Percentiles rank a stretch among this genome's conserved stretches.
Evolutionary conservation across 257 asterid species (phyloP).

Genomic region (Ballota nigra): DNA sequence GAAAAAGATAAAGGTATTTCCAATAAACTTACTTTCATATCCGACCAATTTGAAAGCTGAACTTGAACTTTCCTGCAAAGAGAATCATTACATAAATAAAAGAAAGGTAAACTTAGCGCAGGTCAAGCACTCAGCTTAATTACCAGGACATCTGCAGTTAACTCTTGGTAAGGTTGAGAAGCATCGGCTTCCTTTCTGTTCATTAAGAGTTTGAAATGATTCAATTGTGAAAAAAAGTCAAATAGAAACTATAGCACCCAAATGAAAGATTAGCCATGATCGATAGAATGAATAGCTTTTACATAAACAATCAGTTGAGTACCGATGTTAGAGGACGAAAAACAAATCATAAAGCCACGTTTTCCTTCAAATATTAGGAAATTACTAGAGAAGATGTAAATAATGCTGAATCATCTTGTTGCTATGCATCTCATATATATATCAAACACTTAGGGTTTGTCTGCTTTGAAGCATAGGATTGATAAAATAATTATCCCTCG

Average conservation of each 20-base stretch:
- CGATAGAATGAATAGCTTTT: background rate
- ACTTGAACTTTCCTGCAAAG: slow-evolving; percentile 47
- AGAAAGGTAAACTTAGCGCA: slow-evolving; percentile 1
- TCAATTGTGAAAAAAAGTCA: background rate
- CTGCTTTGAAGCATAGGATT: too few species aligned
- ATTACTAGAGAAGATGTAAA: background rate
- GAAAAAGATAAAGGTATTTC: background rate
- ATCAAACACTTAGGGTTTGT: too few species aligned
- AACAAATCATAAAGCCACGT: background rate
- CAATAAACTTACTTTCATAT: slow-evolving; percentile 59
- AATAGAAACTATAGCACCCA: background rate
- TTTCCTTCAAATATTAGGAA: background rate
- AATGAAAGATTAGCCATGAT: background rate
- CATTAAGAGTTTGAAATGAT: slow-evolving; percentile 13
- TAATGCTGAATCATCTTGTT: background rate
- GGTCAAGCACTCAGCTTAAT: slow-evolving; percentile 5
- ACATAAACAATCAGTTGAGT: background rate
- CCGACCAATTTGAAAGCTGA: slow-evolving; percentile 56
- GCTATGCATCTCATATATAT: background rate
- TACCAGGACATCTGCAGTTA: slow-evolving; percentile 71
- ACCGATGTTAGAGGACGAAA: background rate
- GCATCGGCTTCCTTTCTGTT: slow-evolving; percentile 69
- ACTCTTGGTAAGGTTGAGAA: slow-evolving; percentile 50
- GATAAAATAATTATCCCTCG: too few species aligned
- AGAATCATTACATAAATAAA: slow-evolving; percentile 11